phyloP scores from a whole-genome alignment of 345 rosid species.

The Durio zibethinus region DNA sequence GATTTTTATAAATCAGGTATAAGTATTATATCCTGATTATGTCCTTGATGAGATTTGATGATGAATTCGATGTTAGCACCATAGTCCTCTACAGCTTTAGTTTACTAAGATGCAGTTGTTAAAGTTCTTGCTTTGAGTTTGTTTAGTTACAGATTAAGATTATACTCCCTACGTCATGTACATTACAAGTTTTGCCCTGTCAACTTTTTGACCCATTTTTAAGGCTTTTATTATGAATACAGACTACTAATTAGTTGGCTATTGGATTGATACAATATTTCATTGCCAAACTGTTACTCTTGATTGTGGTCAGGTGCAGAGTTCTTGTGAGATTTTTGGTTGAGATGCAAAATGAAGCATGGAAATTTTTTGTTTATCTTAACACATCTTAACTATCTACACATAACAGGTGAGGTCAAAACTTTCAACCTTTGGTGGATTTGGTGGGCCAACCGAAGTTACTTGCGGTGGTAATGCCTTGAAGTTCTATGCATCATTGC shows the following conservation, averaged over 20 bases:
- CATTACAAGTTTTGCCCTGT: background rate
- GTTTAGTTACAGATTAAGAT: background rate
- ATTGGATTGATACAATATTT: background rate
- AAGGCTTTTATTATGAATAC: background rate
- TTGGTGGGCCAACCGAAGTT: constrained; percentile 92
- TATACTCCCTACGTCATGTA: background rate
- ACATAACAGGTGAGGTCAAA: constrained; percentile 78
- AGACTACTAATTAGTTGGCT: background rate
- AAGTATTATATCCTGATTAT: background rate
- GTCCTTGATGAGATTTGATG: constrained; percentile 15
- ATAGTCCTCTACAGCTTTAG: background rate
- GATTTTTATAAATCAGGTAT: constrained; percentile 12
- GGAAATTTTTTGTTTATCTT: background rate
- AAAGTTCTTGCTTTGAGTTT: background rate
- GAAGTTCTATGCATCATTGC: constrained; percentile 96
- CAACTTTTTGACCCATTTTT: too few species aligned
- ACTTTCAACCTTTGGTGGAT: constrained; percentile 85
- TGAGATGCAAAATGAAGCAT: background rate
- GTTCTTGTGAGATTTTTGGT: background rate
- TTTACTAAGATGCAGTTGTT: background rate
- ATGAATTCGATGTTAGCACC: background rate
- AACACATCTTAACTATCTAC: background rate
- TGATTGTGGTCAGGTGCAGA: background rate
- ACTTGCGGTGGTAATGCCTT: constrained; percentile 99
- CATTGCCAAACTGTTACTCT: background rate